Conservation (phyloP, 768 basidiomycete genomes). For the Coprinellus aureogranulatus region DNA sequence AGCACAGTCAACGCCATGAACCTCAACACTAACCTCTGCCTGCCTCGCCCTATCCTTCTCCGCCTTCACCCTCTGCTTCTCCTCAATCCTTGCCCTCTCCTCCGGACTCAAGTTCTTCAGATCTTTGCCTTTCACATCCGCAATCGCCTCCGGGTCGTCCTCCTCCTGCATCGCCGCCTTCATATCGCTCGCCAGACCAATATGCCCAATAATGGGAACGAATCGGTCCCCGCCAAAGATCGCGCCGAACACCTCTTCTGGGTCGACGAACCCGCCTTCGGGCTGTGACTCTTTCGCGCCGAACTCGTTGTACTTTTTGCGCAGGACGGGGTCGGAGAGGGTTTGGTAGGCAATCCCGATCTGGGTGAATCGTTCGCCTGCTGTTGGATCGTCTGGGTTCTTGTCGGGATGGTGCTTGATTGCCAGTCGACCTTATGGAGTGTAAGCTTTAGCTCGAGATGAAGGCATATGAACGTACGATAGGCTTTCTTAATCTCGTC, state of each 20-base stretch:
- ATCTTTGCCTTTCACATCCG: conserved; percentile 39
- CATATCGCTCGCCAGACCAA: conserved; percentile 88
- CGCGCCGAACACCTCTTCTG: conserved; percentile 75
- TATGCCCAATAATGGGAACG: conserved; percentile 82
- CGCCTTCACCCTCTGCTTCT: conserved; percentile 64
- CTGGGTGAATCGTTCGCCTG: conserved; percentile 86
- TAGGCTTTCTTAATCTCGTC: conserved; percentile 93
- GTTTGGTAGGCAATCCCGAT: conserved; percentile 90
- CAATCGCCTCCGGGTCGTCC: conserved; percentile 52
- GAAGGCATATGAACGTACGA: no score
- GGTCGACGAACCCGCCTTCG: conserved; percentile 86
- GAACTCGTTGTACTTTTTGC: conserved; percentile 89
- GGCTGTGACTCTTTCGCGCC: conserved; percentile 80
- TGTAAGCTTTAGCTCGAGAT: no score
- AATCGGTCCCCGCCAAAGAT: conserved; percentile 91
- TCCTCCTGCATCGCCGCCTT: conserved; percentile 89
- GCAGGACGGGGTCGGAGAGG: conserved; percentile 70
- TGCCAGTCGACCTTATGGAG: conserved; percentile 73
- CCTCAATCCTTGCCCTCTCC: conserved; percentile 71
- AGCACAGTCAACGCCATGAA: conserved; percentile 1
- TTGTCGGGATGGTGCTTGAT: conserved; percentile 94
- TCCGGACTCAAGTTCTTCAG: conserved; percentile 59
- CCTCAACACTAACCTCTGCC: conserved; percentile 58
- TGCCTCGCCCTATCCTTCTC: conserved; percentile 64
- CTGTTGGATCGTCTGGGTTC: conserved; percentile 81